Conservation (phyloP, 2,329 filamentous ascomycete species). For the Coccinonectria pachysandricola region DNA sequence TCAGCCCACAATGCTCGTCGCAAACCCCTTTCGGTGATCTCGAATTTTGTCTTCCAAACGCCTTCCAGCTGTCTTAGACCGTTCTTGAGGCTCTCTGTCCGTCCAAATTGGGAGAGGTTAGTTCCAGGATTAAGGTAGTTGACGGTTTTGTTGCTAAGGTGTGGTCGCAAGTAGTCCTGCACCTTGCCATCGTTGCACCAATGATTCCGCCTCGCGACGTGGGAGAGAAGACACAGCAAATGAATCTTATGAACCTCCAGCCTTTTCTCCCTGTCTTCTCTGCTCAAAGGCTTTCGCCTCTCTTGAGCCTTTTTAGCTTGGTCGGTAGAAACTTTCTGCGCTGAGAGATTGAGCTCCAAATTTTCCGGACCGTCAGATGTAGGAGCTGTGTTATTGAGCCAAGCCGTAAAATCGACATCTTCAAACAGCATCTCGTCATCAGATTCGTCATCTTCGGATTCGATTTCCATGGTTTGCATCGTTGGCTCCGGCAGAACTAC, state of each 20-base stretch:
- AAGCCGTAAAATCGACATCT: conserved; percentile 33
- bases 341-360: conserved; percentile 43
- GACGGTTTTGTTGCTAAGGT: conserved; percentile 56
- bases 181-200: conserved; percentile 76
- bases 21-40: conserved; percentile 60
- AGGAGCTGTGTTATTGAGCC: conserved; percentile 13
- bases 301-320: conserved; percentile 23
- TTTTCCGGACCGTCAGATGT: conserved; percentile 21
- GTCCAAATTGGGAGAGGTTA: conserved; percentile 61
- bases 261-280: conserved; percentile 45
- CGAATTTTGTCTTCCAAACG: conserved; percentile 60
- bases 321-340: conserved; percentile 28
- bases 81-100: conserved; percentile 65
- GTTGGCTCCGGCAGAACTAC: conserved; percentile 36
- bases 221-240: conserved; percentile 69
- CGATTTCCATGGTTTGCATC: conserved; percentile 40
- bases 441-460: conserved; percentile 37
- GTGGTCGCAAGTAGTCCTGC: conserved; percentile 53
- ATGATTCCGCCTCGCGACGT: conserved; percentile 66
- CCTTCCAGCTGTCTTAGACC: conserved; percentile 62
- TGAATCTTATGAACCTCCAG: conserved; percentile 80
- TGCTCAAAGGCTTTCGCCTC: conserved; percentile 42
- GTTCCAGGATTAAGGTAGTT: conserved; percentile 58
- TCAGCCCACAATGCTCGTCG: conserved; percentile 67
- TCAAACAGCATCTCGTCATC: conserved; percentile 36